Conservation (phyloP, 2,329 filamentous ascomycete species). For the Pseudogymnoascus sp. region DNA sequence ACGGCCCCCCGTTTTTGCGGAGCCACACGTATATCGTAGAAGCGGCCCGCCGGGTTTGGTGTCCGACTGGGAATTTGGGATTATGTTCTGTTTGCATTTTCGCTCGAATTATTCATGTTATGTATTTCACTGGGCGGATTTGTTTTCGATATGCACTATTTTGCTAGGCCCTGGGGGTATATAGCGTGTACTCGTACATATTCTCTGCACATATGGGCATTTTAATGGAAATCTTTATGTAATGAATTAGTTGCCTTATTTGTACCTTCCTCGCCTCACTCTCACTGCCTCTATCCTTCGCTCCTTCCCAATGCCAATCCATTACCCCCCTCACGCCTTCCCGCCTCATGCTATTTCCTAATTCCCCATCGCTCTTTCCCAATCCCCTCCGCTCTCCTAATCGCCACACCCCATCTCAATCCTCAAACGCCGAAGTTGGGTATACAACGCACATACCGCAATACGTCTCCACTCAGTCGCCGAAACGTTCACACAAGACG, state of each 20-base stretch:
- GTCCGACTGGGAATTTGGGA: background rate
- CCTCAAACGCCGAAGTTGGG: too few species aligned
- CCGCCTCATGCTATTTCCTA: background rate
- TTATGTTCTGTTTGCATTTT: background rate
- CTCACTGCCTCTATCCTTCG: background rate
- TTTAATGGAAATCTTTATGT: background rate
- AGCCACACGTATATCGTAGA: constrained; percentile 4
- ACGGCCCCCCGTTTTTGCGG: constrained; percentile 4
- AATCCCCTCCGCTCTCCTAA: background rate
- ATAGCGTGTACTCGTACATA: background rate
- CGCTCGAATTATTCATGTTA: background rate
- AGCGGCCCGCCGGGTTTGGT: constrained; percentile 5
- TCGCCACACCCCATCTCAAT: too few species aligned
- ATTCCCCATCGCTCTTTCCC: background rate
- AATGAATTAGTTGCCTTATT: background rate
- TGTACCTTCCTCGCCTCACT: background rate
- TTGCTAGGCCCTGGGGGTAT: background rate
- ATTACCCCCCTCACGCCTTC: background rate
- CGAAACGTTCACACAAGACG: too few species aligned
- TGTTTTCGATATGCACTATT: background rate
- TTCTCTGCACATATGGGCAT: background rate
- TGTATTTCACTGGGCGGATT: background rate
- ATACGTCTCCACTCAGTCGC: too few species aligned
- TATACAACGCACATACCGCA: too few species aligned
- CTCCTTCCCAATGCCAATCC: background rate